phyloP scores from a whole-genome alignment of 2,329 filamentous ascomycete species.

The Coniochaeta sp. region DNA sequence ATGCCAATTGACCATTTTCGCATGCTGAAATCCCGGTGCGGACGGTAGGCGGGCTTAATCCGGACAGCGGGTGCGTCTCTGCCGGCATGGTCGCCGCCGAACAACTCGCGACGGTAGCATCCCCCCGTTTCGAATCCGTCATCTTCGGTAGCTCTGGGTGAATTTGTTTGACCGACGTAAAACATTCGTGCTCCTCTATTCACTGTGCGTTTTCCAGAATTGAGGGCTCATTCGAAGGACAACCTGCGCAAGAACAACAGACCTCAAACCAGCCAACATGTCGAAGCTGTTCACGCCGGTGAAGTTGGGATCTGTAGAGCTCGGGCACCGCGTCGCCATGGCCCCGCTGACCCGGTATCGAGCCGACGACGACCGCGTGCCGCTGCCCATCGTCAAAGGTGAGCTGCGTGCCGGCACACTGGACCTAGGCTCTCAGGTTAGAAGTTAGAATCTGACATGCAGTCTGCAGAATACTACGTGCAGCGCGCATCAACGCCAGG shows the following conservation, averaged over 20 bases:
- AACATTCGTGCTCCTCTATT: not conserved
- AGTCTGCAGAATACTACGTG: conserved; percentile 26
- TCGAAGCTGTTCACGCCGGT: conserved; percentile 30
- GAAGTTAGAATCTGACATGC: not conserved
- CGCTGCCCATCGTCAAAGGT: conserved; percentile 21
- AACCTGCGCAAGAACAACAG: not conserved
- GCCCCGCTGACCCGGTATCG: conserved; percentile 47
- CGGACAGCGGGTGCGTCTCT: not conserved
- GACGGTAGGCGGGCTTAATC: not conserved
- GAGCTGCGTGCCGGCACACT: too few species aligned
- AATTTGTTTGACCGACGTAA: not conserved
- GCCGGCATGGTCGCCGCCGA: not conserved
- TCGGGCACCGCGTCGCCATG: conserved; percentile 43
- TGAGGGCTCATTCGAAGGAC: not conserved
- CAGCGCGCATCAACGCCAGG: conserved; percentile 31
- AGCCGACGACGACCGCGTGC: conserved; percentile 23
- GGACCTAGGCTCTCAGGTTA: too few species aligned
- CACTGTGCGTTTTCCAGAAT: too few species aligned
- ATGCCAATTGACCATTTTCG: not conserved
- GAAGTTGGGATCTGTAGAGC: conserved; percentile 30
- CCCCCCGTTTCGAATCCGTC: not conserved
- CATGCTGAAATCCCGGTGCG: not conserved
- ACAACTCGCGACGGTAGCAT: not conserved
- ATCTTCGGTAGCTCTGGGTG: not conserved
- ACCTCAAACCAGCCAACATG: not conserved